These are phyloP conservation scores for Fusarium nygamai DNA, from an alignment of 2,329 filamentous ascomycete species.

Conservation along the genomic window DNA sequence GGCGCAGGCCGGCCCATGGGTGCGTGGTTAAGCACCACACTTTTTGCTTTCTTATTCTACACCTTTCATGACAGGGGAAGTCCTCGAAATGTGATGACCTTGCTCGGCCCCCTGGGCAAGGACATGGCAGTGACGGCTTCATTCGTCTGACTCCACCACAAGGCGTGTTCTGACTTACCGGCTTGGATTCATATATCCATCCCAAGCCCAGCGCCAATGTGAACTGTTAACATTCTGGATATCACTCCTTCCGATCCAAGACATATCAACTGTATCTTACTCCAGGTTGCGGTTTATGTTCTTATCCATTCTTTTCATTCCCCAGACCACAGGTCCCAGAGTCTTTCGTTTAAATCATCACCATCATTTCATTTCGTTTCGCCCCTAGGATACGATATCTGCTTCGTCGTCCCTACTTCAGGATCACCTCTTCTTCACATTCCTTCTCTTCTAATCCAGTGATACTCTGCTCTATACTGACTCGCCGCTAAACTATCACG, in stretches of 20 bases:
- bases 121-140: constrained; percentile 37
- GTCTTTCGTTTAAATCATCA: constrained; percentile 2
- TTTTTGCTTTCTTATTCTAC: constrained; percentile 53
- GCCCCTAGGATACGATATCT: not conserved
- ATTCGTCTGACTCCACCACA: constrained; percentile 34
- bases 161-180: constrained; percentile 29
- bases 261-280: constrained; percentile 10
- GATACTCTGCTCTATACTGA: constrained; percentile 15
- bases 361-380: not conserved
- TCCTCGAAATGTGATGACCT: constrained; percentile 32
- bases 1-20: constrained; percentile 37
- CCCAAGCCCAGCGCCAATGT: constrained; percentile 31
- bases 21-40: constrained; percentile 33
- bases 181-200: constrained; percentile 42
- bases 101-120: constrained; percentile 39
- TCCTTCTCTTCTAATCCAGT: constrained; percentile 21
- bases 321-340: constrained; percentile 2
- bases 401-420: not conserved
- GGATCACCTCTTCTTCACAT: constrained; percentile 10
- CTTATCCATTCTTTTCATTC: constrained; percentile 18
- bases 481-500: constrained; percentile 1
- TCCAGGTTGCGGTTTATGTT: constrained; percentile 5
- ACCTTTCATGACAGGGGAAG: constrained; percentile 33
- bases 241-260: constrained; percentile 20
- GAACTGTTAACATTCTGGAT: not conserved